A percentile compares a stretch with the other conserved stretches of the same genome.
phyloP scores from a whole-genome alignment of 2,329 filamentous ascomycete species.

The Cephalotrichum gorgonifer region DNA sequence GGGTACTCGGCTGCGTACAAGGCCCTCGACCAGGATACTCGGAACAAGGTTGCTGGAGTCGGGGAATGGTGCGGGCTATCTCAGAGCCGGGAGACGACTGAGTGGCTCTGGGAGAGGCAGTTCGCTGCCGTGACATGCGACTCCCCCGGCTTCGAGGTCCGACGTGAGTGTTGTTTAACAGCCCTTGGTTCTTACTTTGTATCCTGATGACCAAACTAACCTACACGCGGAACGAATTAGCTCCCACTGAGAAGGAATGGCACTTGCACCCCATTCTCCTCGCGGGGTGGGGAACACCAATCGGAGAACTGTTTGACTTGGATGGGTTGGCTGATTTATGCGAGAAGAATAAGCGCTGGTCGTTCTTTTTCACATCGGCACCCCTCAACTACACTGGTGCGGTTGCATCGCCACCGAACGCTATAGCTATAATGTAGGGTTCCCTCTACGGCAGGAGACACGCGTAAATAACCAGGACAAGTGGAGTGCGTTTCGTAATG shows the following conservation, averaged over 20 bases:
- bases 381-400: conserved; percentile 11
- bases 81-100: conserved; percentile 9
- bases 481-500: no score
- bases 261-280: conserved; percentile 16
- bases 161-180: conserved; percentile 8
- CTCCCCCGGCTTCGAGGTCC: conserved; percentile 14
- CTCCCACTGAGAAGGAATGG: conserved; percentile 7
- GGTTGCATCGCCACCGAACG: conserved; percentile 11
- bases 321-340: conserved; percentile 13
- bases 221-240: conserved; percentile 3
- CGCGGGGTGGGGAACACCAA: conserved; percentile 14
- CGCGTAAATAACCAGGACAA: no score
- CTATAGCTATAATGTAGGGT: conserved; percentile 1
- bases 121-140: conserved; percentile 17
- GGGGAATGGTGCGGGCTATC: conserved; percentile 10
- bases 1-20: conserved; percentile 38
- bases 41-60: not conserved
- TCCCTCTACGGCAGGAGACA: no score
- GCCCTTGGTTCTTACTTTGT: not conserved
- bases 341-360: conserved; percentile 8
- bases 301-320: conserved; percentile 18
- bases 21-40: conserved; percentile 19
- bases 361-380: conserved; percentile 11
- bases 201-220: not conserved
- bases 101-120: conserved; percentile 17